Evolutionary conservation across 2,329 filamentous ascomycete genomes (phyloP), one percentile per base, ranked within the genome.

Genomic region (Karstenula rhodostoma): DNA sequence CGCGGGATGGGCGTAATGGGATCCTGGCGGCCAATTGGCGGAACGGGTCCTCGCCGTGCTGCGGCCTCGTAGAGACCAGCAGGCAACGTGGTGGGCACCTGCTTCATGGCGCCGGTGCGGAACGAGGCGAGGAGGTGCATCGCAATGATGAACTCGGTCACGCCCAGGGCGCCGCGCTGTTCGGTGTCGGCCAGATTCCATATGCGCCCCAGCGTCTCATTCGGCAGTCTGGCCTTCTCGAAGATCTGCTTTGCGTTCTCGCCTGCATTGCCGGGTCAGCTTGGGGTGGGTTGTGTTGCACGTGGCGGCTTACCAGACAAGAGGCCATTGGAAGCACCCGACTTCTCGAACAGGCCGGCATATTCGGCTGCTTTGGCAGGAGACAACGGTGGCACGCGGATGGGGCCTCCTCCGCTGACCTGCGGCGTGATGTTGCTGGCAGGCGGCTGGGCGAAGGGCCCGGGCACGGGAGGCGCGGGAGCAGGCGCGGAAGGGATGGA

Each of bases 71-170:
- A 97, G 5, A 99, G 83, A 12, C 90, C 91, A 13, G 92, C 88
- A 6, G 95, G 95, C 2, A 99, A 85, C 27, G 90, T 87, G 62
- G 83, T 90, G 1, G 95, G 95, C 58, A 98, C 84, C 22, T 86
- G 88, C 65, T 92, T 89, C 77, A 99, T 85, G 32, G 89, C 85
- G 23, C 93, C 91, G 13, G 89, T 90, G 83, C 96, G 97, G 80
- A 92, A 93, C 13, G 93, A 97, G 15, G 93, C 94, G 63, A 99
- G 85, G 62, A 99, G 83, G 78, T 99, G 95, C 95, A 99, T 99
- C 48, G 95, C 95, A 73, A 99, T 96, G 74, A 97, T 91, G 76
- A 99, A 99, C 72, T 98, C 95, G 15, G 93, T 94, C 69, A 89
- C 85, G 59, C 94, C 91, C 37, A 99, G 84, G 33, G 90, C 89